Percentiles rank a stretch among this genome's conserved stretches.
Evolutionary conservation across 108 stramenopile genomes (phyloP).

Genomic region (Discostella stelligeroides): DNA sequence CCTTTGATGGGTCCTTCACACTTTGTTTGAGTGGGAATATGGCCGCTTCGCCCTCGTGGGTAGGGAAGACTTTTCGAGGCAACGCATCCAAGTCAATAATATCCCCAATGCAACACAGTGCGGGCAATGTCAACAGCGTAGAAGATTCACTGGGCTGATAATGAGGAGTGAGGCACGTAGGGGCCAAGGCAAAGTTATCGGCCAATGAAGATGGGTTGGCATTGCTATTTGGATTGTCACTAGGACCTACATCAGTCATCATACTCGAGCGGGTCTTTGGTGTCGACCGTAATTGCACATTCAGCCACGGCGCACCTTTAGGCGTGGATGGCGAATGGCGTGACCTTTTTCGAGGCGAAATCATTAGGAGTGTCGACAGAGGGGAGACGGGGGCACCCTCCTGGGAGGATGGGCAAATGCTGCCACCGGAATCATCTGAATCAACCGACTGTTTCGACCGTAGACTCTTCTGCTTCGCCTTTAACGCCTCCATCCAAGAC

Average conservation of each 20-base stretch:
- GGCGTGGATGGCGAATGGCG: slow-evolving; percentile 26
- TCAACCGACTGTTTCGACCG: slow-evolving; percentile 21
- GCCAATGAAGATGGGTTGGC: neutral
- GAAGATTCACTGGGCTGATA: neutral
- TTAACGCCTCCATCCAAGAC: slow-evolving; percentile 44
- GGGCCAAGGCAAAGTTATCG: neutral
- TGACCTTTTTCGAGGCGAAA: slow-evolving; percentile 34
- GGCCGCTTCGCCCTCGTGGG: slow-evolving; percentile 19
- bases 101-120: slow-evolving; percentile 34
- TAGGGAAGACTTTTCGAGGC: slow-evolving; percentile 18
- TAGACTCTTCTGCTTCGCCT: slow-evolving; percentile 35
- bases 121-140: slow-evolving; percentile 2
- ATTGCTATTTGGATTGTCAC: neutral
- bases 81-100: slow-evolving; percentile 34
- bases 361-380: neutral
- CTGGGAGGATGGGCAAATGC: neutral
- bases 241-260: too few species aligned
- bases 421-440: neutral
- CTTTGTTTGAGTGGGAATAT: slow-evolving; percentile 25
- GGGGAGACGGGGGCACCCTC: neutral
- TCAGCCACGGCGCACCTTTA: slow-evolving; percentile 28
- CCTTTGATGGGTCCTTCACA: slow-evolving; percentile 7
- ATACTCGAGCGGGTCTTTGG: slow-evolving; percentile 16
- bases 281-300: slow-evolving; percentile 40
- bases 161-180: neutral